Conservation (phyloP, 306 rosid species). For the Macrotyloma uniflorum region DNA sequence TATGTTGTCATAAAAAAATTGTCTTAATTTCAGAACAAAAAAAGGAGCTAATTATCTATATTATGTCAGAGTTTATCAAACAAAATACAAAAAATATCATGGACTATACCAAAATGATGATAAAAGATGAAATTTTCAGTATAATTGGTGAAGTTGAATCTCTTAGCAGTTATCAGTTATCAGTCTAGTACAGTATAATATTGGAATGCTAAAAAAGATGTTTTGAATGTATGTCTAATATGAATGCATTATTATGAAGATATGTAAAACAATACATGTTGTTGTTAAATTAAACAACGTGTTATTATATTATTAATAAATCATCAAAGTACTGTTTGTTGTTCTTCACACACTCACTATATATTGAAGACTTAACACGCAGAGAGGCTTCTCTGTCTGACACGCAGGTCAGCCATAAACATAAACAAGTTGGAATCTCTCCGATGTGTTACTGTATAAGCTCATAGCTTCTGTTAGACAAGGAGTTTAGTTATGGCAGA, state of each 20-base stretch:
- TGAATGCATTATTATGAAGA: slow-evolving; percentile 1
- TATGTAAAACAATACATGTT: not conserved
- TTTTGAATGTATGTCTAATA: slow-evolving; percentile 1
- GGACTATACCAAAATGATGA: too few relatives aligned
- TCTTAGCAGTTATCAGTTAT: not conserved
- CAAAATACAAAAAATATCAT: too few relatives aligned
- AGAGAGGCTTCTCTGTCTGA: slow-evolving; percentile 37
- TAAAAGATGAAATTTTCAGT: too few relatives aligned
- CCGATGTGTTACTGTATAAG: slow-evolving; percentile 34
- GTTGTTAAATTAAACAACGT: not conserved
- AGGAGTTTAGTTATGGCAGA: slow-evolving; percentile 37
- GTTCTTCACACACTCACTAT: not conserved
- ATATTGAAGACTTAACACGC: slow-evolving; percentile 42
- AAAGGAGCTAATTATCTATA: too few relatives aligned
- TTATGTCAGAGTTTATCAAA: too few relatives aligned
- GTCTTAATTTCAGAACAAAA: too few relatives aligned
- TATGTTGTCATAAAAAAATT: too few relatives aligned
- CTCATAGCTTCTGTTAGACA: slow-evolving; percentile 26
- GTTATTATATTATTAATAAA: not conserved
- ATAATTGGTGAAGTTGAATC: too few relatives aligned
- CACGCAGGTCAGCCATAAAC: slow-evolving; percentile 38
- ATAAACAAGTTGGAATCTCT: slow-evolving; percentile 22
- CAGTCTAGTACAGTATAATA: not conserved
- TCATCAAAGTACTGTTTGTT: not conserved
- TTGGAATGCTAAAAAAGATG: not conserved